These are phyloP conservation scores for Kurtzmaniella natalensis DNA, from an alignment of 1,139 yeast species.

Conservation along the genomic window DNA sequence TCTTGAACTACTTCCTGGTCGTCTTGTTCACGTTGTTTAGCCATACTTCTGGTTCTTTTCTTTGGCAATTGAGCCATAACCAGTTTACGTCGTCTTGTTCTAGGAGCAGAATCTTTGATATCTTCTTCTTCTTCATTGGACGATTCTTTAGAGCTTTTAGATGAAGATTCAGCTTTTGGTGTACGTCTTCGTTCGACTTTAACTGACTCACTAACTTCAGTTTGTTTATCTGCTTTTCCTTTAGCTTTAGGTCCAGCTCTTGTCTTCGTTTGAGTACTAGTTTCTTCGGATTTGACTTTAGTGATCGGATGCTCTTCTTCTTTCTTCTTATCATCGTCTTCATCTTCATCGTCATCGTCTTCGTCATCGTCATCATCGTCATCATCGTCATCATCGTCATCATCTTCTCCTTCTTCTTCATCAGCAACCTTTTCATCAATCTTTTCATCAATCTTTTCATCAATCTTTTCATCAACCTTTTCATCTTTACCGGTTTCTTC, in stretches of 20 bases:
- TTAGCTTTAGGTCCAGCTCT: too few species aligned
- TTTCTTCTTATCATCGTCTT: conserved; percentile 10
- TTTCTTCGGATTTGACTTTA: conserved; percentile 1
- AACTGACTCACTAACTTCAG: conserved; percentile 1
- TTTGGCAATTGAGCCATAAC: conserved; percentile 14
- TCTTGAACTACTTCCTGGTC: conserved; percentile 8
- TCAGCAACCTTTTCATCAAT: too few species aligned
- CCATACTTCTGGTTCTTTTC: conserved; percentile 26
- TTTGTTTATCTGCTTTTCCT: conserved; percentile 1
- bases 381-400: conserved; percentile 11
- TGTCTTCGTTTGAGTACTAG: neutral
- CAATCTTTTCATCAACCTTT: conserved; percentile 8
- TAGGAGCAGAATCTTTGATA: conserved; percentile 6
- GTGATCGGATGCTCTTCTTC: conserved; percentile 3
- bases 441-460: too few species aligned
- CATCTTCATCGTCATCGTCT: conserved; percentile 15
- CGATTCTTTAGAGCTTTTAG: neutral
- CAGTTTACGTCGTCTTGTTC: conserved; percentile 8
- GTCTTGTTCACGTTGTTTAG: conserved; percentile 18
- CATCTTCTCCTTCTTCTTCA: conserved; percentile 16
- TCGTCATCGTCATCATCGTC: conserved; percentile 13
- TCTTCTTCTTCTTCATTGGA: conserved; percentile 3
- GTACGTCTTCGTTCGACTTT: conserved; percentile 4
- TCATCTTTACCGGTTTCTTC: conserved; percentile 6
- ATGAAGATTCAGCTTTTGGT: conserved; percentile 6